Percentiles rank a stretch among this genome's conserved stretches.
Conservation (phyloP, 805 yeast genomes). For the Scheffersomyces ergatensis region DNA sequence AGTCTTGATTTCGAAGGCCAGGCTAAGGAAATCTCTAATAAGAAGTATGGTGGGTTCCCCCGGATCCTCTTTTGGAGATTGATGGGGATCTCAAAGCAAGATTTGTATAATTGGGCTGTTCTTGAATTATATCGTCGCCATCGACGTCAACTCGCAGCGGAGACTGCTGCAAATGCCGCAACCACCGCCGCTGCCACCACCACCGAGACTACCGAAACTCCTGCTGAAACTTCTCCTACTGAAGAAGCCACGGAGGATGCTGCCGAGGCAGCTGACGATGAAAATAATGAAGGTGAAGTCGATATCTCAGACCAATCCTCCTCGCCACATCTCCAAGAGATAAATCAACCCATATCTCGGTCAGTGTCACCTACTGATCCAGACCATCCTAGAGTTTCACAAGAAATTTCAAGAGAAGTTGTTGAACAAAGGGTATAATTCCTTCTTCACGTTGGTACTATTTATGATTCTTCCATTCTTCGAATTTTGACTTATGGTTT, state of each 20-base stretch:
- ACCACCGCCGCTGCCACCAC: constrained; percentile 1
- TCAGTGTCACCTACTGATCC: background rate
- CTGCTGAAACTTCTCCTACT: background rate
- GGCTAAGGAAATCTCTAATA: constrained; percentile 39
- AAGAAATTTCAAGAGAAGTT: constrained; percentile 9
- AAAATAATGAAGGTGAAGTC: background rate
- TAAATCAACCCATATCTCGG: no score
- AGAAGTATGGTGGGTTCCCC: constrained; percentile 27
- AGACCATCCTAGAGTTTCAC: background rate
- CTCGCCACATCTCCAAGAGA: no score
- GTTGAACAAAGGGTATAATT: constrained; percentile 19
- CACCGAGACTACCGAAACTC: background rate
- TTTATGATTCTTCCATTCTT: no score
- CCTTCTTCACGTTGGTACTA: no score
- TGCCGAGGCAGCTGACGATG: background rate
- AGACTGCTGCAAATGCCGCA: background rate
- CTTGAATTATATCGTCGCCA: constrained; percentile 12
- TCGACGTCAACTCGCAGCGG: constrained; percentile 8
- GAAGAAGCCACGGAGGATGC: constrained; percentile 1
- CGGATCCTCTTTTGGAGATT: constrained; percentile 48
- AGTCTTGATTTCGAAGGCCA: constrained; percentile 42
- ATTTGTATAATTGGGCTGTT: constrained; percentile 54
- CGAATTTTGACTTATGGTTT: no score
- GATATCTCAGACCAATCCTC: background rate
- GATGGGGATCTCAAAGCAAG: constrained; percentile 52